Evolutionary conservation across 2,329 filamentous ascomycete species (phyloP).

Genomic region (Pestalotiopsis sp.): DNA sequence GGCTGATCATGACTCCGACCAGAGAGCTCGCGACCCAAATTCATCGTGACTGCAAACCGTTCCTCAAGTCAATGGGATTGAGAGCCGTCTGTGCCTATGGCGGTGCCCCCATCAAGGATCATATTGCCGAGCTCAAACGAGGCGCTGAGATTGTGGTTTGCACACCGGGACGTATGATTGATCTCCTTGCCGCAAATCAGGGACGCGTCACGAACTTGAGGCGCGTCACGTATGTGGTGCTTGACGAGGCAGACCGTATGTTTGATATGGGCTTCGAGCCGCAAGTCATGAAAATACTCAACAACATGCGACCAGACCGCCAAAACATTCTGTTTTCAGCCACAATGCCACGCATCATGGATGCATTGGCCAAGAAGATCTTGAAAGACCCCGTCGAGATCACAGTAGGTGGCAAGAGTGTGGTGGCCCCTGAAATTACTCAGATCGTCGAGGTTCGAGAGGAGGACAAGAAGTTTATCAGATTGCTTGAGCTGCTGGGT

Average conservation of each 20-base stretch:
- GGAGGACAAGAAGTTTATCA: constrained; percentile 81
- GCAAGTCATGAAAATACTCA: constrained; percentile 95
- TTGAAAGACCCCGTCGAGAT: constrained; percentile 87
- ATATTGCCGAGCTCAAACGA: constrained; percentile 94
- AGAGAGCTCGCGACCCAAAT: constrained; percentile 94
- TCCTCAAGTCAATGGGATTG: constrained; percentile 82
- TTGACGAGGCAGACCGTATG: constrained; percentile 98
- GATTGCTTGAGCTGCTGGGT: constrained; percentile 83
- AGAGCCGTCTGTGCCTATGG: constrained; percentile 92
- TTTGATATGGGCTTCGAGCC: constrained; percentile 99
- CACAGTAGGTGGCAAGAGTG: constrained; percentile 84
- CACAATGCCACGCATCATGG: constrained; percentile 93
- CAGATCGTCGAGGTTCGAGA: constrained; percentile 89
- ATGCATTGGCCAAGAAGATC: constrained; percentile 86
- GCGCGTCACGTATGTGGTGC: constrained; percentile 88
- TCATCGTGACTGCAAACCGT: constrained; percentile 91
- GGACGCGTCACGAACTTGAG: constrained; percentile 91
- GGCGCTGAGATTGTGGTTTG: constrained; percentile 95
- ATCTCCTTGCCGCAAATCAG: constrained; percentile 89
- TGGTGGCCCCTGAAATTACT: constrained; percentile 88
- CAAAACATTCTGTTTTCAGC: constrained; percentile 97
- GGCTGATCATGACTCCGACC: constrained; percentile 90
- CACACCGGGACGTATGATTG: constrained; percentile 93
- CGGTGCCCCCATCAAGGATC: constrained; percentile 93
- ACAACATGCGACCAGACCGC: constrained; percentile 86